Base-by-base conservation (phyloP, 805 yeast genomes). In the Hanseniaspora meyeri region DNA sequence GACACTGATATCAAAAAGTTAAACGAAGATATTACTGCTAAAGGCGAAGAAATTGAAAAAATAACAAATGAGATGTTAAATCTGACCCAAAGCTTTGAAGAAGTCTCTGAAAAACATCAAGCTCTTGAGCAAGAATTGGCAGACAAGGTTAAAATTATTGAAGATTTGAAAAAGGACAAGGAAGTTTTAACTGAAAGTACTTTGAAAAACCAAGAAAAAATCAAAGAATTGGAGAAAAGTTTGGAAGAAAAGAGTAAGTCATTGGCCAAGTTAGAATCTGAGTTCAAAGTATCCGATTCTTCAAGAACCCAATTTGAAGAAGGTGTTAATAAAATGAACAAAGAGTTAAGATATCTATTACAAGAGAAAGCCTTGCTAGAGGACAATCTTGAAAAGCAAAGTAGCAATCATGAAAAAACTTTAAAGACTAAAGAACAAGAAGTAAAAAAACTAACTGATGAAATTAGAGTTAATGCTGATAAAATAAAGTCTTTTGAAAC, bases 251-350 rank as follows among this genome's bases (percentile, higher is more conserved):
- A 66, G 19, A 38, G 60, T 0, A 49, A 58, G 2, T 56, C 63
- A 5, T 64, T 69, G 6, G 55, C 62, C 10, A 53, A 53, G 11
- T 51, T 71, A 29, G 65, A 63, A 17, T 60, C 60, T 2, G 67
- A 68, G 12, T 59, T 73, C 3, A 62, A 64, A 6, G 64, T 59
- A 1, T 51, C 66, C 6, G 59, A 59, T 0, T 60, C 43, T 1
- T 77, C 75, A 12, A 83, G 80, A 62, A 74, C 74, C 29, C 82
- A 78, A 60, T 85, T 91, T 1, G 96, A 90, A 63, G 83, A 80
- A 58, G 97, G 95, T 4, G 83, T 90, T 52, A 89, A 89, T 65
- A 89, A 88, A 62, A 86, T 90, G 95, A 85, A 83, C 55, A 73
- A 91, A 42, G 97, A 90, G 60, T 71, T 90, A 34, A 78, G 87